A percentile compares a stretch with the other conserved stretches of the same genome.
These are phyloP conservation scores for Fistulinella cinereoalba DNA, from an alignment of 1,284 basidiomycete species.

Conservation along the genomic window DNA sequence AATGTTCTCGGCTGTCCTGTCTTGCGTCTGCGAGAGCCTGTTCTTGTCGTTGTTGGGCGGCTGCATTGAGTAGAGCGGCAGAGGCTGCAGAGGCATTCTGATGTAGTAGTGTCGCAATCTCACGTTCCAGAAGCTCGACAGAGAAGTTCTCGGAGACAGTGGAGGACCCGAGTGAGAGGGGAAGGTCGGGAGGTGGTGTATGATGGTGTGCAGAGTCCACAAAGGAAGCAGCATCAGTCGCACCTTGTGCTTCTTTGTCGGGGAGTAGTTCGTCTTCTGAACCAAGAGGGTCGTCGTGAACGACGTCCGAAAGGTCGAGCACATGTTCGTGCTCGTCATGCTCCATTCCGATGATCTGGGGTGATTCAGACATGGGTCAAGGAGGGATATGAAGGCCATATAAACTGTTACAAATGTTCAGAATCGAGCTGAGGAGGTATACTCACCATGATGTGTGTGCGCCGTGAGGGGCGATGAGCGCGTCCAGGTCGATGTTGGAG, in stretches of 20 bases:
- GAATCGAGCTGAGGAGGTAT: background rate
- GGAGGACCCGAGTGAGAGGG: conserved; percentile 25
- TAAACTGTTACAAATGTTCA: too few species aligned
- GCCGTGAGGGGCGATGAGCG: conserved; percentile 21
- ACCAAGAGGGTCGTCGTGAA: conserved; percentile 64
- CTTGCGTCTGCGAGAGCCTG: conserved; percentile 25
- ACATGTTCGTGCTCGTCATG: conserved; percentile 59
- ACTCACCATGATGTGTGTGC: conserved; percentile 24
- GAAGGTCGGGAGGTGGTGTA: conserved; percentile 21
- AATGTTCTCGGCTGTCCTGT: conserved; percentile 15
- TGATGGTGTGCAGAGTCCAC: conserved; percentile 14
- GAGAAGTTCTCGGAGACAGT: conserved; percentile 43
- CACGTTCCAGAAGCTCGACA: conserved; percentile 71
- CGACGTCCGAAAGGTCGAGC: conserved; percentile 73
- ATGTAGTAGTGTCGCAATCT: conserved; percentile 65
- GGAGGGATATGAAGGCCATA: too few species aligned
- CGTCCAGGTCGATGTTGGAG: conserved; percentile 20
- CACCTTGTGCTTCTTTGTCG: conserved; percentile 33
- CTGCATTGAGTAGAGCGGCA: conserved; percentile 55
- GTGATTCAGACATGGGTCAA: background rate
- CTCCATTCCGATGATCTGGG: conserved; percentile 44
- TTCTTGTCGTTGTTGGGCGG: conserved; percentile 59
- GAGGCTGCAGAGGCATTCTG: conserved; percentile 66
- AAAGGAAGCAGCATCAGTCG: conserved; percentile 32
- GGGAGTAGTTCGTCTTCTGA: conserved; percentile 36